These are phyloP conservation scores for Cercophora sp. DNA, from an alignment of 495 filamentous ascomycete genomes.

Conservation along the genomic window DNA sequence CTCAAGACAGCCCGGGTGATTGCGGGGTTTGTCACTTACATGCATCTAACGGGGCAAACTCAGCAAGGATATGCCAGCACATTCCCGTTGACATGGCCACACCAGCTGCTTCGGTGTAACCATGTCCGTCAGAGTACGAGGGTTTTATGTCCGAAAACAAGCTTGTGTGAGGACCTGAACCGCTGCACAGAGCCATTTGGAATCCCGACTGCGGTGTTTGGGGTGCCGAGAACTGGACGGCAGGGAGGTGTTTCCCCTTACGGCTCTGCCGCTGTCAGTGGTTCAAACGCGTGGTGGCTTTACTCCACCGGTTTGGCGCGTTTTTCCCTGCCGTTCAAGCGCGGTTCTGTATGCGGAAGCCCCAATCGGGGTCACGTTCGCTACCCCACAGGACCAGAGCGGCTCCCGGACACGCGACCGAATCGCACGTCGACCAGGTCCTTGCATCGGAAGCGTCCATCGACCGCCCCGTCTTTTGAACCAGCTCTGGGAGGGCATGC, in stretches of 20 bases:
- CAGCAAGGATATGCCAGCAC: no score
- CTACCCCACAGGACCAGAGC: not conserved
- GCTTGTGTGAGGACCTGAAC: constrained; percentile 4
- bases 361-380: not conserved
- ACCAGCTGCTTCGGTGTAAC: no score
- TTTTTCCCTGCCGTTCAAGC: no score
- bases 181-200: not conserved
- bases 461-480: not conserved
- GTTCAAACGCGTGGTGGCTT: not conserved
- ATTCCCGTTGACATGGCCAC: no score
- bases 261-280: constrained; percentile 1
- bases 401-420: not conserved
- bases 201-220: not conserved
- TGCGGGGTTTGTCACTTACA: no score
- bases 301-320: not conserved
- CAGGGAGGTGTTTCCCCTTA: not conserved
- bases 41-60: no score
- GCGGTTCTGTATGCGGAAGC: not conserved
- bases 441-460: no score
- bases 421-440: not conserved
- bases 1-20: no score
- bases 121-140: no score
- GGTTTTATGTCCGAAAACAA: constrained; percentile 13
- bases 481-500: not conserved
- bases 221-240: not conserved